phyloP scores from a whole-genome alignment of 2,329 filamentous ascomycete genomes.

The Cyphellophora europaea region DNA sequence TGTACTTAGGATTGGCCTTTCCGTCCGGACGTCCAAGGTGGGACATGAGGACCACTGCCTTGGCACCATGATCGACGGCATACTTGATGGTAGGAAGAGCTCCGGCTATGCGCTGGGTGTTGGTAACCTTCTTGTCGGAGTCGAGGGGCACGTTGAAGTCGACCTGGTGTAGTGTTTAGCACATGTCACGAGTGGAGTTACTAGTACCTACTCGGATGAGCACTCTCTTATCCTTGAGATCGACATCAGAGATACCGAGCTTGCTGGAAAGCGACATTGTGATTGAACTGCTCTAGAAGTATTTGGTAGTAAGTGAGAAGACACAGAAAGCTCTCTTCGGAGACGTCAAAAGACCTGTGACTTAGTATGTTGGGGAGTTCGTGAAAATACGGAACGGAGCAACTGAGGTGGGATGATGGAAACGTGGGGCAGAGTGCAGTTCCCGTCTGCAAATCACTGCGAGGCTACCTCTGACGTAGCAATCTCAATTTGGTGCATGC shows the following conservation, averaged over 20 bases:
- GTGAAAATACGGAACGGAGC: too few species aligned
- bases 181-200: too few species aligned
- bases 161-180: slow-evolving; percentile 50
- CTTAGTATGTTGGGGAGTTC: too few species aligned
- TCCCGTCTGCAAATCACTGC: too few species aligned
- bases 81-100: slow-evolving; percentile 93
- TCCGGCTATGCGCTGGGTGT: slow-evolving; percentile 96
- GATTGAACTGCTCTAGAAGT: too few species aligned
- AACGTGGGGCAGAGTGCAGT: too few species aligned
- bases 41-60: slow-evolving; percentile 93
- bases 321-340: too few species aligned
- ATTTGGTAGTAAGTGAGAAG: slow-evolving; percentile 3
- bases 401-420: too few species aligned
- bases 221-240: slow-evolving; percentile 97
- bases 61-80: slow-evolving; percentile 80
- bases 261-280: slow-evolving; percentile 97
- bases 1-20: slow-evolving; percentile 84
- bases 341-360: too few species aligned
- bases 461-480: too few species aligned
- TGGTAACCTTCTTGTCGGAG: slow-evolving; percentile 85
- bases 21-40: slow-evolving; percentile 95
- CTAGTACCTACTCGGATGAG: slow-evolving; percentile 78
- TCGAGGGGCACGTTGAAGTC: slow-evolving; percentile 99
- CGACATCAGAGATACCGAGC: slow-evolving; percentile 90
- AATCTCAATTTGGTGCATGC: too few species aligned